Evolutionary conservation across 1,284 basidiomycete species (phyloP), one percentile per base, ranked within the genome.

Genomic region (Cryptococcus wingfieldii): DNA sequence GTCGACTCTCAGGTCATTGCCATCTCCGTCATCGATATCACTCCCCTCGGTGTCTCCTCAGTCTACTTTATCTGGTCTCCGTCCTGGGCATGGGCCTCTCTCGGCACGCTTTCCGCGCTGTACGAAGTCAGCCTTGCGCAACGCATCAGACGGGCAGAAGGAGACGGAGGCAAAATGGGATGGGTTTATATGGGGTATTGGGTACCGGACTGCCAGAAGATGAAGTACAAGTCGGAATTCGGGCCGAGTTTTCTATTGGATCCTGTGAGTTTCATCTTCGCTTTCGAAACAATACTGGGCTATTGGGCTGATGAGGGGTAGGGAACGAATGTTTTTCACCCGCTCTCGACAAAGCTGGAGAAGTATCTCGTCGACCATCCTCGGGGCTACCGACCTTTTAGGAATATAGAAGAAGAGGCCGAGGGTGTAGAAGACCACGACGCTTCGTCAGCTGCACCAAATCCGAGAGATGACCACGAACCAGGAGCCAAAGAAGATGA

Each of bases 191-290:
- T 96, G 86, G 92, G 93, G 3, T 96, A 86, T 74, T 97, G 96
- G 75, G 88, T 97, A 50, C 83, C 95, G 63, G 85, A 86, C 0
- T 98, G 94, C 67, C 83, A 80, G 53, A 99, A 99, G 77, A 98
- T 98, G 96, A 82, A 82, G 57, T 98, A 98, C 79, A 99, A 99
- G 75, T 92, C 86, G 25, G 89, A 95, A 53, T 98, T 94, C 64
- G 72, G 80, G 0, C 95, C 96, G 0, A 93, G 90, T 5, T 90
- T 84, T 68, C 81, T 99, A 7, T 84, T 87, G 13, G 95, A 99
- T 75, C 90, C 93, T 9, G 88, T 90, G 63, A 67, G 81, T 68
- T 25, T 18, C 10, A 42, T 18, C 9, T 9, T 42, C 31, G 10
- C 31, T 34, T 10, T 10, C 31, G n/a, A 16, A n/a, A n/a, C n/a